phyloP scores from a whole-genome alignment of 768 basidiomycete genomes.

The Rhodosporidiobolus odoratus region DNA sequence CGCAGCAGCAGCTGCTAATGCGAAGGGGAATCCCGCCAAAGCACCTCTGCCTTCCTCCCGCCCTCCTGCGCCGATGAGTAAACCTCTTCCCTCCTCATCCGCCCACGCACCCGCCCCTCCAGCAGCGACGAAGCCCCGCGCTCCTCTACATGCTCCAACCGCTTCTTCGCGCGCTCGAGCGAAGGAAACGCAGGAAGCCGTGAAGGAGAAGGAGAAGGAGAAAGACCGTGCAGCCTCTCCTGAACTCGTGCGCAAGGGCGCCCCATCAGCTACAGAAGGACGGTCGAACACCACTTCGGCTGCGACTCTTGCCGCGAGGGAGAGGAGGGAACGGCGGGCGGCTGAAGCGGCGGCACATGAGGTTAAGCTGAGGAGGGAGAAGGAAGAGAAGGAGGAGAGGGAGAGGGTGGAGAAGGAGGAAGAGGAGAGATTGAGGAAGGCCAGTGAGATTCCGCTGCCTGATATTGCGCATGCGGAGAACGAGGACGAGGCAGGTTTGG shows the following conservation, averaged over 20 bases:
- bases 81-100: not conserved
- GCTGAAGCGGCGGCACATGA: not conserved
- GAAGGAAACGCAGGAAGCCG: too few species aligned
- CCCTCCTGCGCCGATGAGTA: too few species aligned
- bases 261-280: not conserved
- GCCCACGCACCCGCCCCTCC: not conserved
- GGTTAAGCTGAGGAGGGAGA: not conserved
- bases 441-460: slow-evolving; percentile 6
- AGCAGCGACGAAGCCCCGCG: not conserved
- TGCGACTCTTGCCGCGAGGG: slow-evolving; percentile 2
- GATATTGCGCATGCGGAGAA: not conserved
- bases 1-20: not conserved
- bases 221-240: not conserved
- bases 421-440: not conserved
- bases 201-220: too few species aligned
- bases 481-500: not conserved
- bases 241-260: not conserved
- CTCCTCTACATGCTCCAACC: not conserved
- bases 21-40: slow-evolving; percentile 7
- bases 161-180: not conserved
- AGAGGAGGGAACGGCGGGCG: slow-evolving; percentile 9
- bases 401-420: slow-evolving; percentile 6
- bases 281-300: not conserved
- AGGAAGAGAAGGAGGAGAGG: not conserved
- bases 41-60: not conserved